phyloP scores from a whole-genome alignment of 75 land plant species.

The Ceratopteris richardii region DNA sequence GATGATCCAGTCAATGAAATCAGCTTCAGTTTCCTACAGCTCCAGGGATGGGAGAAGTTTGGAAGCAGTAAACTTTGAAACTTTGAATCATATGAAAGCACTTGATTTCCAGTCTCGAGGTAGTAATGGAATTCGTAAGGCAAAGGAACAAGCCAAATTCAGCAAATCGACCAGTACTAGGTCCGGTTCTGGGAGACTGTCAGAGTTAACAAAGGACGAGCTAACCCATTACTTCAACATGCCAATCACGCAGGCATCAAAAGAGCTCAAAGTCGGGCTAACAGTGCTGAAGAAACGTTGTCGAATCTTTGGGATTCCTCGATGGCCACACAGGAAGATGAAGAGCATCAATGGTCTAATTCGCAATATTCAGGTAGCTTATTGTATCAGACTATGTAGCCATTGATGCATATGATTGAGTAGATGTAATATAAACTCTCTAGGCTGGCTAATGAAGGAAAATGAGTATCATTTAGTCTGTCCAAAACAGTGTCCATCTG shows the following conservation, averaged over 20 bases:
- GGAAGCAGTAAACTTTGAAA: not conserved
- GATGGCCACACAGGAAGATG: conserved; percentile 62
- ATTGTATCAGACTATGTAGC: not conserved
- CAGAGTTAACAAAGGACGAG: conserved; percentile 13
- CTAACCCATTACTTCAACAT: conserved; percentile 30
- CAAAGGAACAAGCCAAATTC: too few species aligned
- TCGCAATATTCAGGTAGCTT: conserved; percentile 31
- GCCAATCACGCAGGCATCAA: conserved; percentile 42
- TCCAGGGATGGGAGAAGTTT: too few species aligned
- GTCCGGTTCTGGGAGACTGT: not conserved
- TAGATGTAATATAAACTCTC: too few species aligned
- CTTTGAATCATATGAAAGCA: too few species aligned
- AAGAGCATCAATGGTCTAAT: conserved; percentile 47
- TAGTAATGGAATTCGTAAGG: too few species aligned
- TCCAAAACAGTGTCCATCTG: not conserved
- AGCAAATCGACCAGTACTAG: not conserved
- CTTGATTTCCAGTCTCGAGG: too few species aligned
- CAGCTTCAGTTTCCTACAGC: too few species aligned
- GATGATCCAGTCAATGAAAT: too few species aligned
- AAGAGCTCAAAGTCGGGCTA: conserved; percentile 32
- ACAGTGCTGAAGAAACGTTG: conserved; percentile 50
- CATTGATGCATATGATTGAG: not conserved
- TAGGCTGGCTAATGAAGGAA: too few species aligned
- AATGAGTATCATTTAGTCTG: too few species aligned
- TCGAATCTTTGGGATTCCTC: conserved; percentile 52